Base-by-base conservation (phyloP, 2,329 filamentous ascomycete genomes). In the Aspergillus sp. region DNA sequence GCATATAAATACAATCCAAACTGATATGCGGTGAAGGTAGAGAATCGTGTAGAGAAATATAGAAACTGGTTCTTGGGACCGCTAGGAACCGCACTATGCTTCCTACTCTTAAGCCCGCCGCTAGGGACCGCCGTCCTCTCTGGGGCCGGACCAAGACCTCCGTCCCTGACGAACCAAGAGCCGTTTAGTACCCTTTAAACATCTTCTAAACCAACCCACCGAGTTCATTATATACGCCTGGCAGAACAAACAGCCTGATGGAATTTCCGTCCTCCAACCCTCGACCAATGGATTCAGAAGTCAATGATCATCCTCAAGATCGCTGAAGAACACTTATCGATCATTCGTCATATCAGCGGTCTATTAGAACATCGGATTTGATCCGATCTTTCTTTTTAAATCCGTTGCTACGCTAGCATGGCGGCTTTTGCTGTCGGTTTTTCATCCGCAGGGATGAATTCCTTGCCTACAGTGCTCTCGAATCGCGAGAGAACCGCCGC, bases 291-390 rank as follows among this genome's bases (percentile, higher is more conserved):
- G 6, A n/a, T 42, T 12, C 5, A 42, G 2, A 7, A n/a, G 4
- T 7, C 14, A 4, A 42, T 42, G 36, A 6, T 42, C 16, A 14
- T 7, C 16, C 7, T 31, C 16, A 22, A 12, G 3, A 18, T 36
- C 29, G 26, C 22, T 45, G 26, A 16, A 26, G 18, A 32, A 53
- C 18, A 18, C 18, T 54, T 31, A 42, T 46, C n/a, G 11, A 49
- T n/a, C 18, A 32, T 54, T 31, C 46, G 47, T 31, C 49, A 45
- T 31, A 24, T 22, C 49, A 24, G 29, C 32, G 22, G 52, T 58
- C 49, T 55, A 60, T 55, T 52, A 45, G 24, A n/a, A 55, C 39
- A 49, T 62, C 55, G 53, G 59, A 57, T 57, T 54, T 58, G 31
- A 52, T 55, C 58, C 58, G 53, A 61, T 42, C 5, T 3, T 32